Conservation (phyloP, 1,284 basidiomycete genomes). For the Heliocybe sulcata region DNA sequence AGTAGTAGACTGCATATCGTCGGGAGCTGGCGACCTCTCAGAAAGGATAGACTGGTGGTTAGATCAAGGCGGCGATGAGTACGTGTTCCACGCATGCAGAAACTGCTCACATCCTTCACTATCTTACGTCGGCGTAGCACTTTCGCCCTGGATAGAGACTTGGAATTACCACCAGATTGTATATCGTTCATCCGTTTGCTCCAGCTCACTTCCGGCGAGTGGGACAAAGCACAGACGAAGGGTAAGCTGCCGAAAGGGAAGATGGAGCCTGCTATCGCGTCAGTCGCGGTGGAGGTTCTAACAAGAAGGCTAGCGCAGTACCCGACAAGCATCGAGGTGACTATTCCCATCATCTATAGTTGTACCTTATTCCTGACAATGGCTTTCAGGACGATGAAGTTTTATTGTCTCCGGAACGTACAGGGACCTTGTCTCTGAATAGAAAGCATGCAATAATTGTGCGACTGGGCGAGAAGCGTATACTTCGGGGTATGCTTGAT, state of each 20-base stretch:
- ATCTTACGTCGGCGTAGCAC: constrained; percentile 32
- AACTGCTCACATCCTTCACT: constrained; percentile 4
- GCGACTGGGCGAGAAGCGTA: constrained; percentile 75
- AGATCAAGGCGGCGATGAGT: constrained; percentile 89
- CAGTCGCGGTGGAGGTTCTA: constrained; percentile 42
- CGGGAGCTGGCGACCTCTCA: constrained; percentile 21
- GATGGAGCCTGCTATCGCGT: constrained; percentile 41
- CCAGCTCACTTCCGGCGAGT: constrained; percentile 51
- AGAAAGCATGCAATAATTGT: constrained; percentile 65
- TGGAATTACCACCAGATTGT: constrained; percentile 54
- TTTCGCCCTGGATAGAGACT: constrained; percentile 52
- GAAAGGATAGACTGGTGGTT: constrained; percentile 88
- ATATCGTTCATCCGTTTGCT: constrained; percentile 72
- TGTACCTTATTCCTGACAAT: constrained; percentile 3
- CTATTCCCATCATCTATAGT: constrained; percentile 16
- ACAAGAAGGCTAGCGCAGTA: constrained; percentile 47
- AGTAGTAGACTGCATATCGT: constrained; percentile 47
- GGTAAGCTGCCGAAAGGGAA: constrained; percentile 77
- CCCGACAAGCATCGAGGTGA: constrained; percentile 47
- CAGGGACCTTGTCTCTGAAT: constrained; percentile 30
- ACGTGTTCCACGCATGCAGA: constrained; percentile 24
- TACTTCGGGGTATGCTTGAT: constrained; percentile 39
- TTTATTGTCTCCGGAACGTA: constrained; percentile 24
- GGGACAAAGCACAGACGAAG: constrained; percentile 56
- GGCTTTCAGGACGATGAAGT: constrained; percentile 45